Conservation (phyloP, 208 protist genomes). For the Porcisia deanei region DNA sequence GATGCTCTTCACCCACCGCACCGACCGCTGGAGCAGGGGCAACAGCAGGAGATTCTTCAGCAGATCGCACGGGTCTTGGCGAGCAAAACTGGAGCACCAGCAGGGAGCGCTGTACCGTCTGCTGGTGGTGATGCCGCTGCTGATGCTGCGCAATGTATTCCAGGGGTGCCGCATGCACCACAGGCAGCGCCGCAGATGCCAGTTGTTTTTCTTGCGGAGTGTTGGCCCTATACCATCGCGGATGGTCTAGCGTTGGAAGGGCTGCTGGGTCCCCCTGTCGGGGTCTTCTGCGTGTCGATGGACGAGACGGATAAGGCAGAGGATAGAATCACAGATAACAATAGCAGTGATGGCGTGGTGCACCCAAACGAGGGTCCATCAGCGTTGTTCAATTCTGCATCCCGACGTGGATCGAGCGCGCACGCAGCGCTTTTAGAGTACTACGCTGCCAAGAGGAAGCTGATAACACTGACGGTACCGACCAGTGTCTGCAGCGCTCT, state of each 20-base stretch:
- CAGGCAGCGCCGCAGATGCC: background rate
- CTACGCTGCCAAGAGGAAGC: conserved; percentile 11
- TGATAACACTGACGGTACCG: background rate
- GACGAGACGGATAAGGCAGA: background rate
- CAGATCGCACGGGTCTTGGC: background rate
- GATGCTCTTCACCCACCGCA: background rate
- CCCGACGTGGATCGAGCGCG: background rate
- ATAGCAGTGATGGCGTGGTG: background rate
- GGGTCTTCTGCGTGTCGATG: conserved; percentile 5
- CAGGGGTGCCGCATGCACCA: background rate
- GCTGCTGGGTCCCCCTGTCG: conserved; percentile 5
- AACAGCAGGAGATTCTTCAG: background rate
- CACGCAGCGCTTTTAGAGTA: conserved; percentile 14
- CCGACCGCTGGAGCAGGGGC: background rate
- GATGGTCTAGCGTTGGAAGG: conserved; percentile 14
- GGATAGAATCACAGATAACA: background rate
- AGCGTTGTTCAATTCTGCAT: background rate
- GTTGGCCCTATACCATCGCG: conserved; percentile 7
- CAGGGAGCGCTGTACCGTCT: background rate
- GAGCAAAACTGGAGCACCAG: background rate
- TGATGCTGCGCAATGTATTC: background rate
- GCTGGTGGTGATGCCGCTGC: background rate
- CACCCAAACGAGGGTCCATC: background rate
- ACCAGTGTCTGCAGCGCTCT: background rate
- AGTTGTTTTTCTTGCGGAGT: conserved; percentile 1